phyloP scores from a whole-genome alignment of 495 filamentous ascomycete species.

The Aspergillus cavernicola region DNA sequence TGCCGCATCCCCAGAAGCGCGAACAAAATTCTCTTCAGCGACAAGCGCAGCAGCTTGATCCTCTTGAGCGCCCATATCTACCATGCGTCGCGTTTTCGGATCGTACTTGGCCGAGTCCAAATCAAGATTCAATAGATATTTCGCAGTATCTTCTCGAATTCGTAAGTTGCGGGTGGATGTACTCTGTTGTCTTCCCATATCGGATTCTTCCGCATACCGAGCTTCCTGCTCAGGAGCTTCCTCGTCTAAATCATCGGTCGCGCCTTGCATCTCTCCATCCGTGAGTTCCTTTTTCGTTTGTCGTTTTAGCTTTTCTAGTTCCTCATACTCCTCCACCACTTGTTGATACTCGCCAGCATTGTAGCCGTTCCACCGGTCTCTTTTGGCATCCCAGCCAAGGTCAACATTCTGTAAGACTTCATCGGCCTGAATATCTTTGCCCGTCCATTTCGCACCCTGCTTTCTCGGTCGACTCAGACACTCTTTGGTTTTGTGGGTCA shows the following conservation, averaged over 20 bases:
- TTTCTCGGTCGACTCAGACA: conserved; percentile 88
- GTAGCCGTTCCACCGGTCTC: conserved; percentile 96
- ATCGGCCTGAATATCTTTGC: conserved; percentile 89
- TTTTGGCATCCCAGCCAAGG: conserved; percentile 95
- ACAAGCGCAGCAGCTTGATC: conserved; percentile 85
- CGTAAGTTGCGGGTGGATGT: conserved; percentile 88
- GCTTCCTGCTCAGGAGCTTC: conserved; percentile 58
- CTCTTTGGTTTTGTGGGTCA: conserved; percentile 93
- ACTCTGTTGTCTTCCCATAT: conserved; percentile 87
- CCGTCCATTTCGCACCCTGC: conserved; percentile 87
- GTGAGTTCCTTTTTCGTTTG: conserved; percentile 40
- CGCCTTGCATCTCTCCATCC: conserved; percentile 41
- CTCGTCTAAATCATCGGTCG: conserved; percentile 48
- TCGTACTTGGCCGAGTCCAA: conserved; percentile 97
- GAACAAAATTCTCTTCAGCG: conserved; percentile 91
- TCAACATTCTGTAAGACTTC: conserved; percentile 81
- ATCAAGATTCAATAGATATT: conserved; percentile 92
- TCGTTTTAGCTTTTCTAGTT: conserved; percentile 77
- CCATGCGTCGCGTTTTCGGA: conserved; percentile 92
- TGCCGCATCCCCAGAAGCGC: conserved; percentile 85
- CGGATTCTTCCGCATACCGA: conserved; percentile 93
- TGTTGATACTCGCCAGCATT: conserved; percentile 80
- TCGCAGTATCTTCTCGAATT: conserved; percentile 96
- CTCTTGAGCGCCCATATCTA: conserved; percentile 76
- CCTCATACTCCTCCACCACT: conserved; percentile 84